phyloP scores from a whole-genome alignment of 352 stramenopile species.

The Thalassiosira sp. region DNA sequence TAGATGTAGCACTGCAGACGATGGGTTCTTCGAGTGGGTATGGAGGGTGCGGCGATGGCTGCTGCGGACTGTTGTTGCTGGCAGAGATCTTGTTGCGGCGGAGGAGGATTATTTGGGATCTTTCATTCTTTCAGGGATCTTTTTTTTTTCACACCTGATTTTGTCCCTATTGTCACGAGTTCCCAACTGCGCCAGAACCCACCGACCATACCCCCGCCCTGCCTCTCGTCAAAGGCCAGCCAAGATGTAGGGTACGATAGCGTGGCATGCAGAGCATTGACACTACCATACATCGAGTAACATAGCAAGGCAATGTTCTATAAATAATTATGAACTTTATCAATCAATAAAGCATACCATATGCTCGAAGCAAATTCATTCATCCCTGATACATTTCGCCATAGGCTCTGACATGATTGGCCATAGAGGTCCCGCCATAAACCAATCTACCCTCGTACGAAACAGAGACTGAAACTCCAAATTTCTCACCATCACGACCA shows the following conservation, averaged over 20 bases:
- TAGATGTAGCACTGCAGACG: neutral
- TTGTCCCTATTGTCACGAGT: no score
- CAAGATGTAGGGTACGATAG: no score
- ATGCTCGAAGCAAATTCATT: neutral
- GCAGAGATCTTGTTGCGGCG: neutral
- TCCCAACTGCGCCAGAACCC: no score
- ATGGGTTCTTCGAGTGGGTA: neutral
- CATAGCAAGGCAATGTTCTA: neutral
- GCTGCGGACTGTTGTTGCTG: neutral
- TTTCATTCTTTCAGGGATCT: no score
- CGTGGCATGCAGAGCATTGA: no score
- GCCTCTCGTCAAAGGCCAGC: no score
- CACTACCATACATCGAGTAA: no score
- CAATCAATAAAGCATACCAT: neutral
- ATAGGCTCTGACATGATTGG: conserved; percentile 46
- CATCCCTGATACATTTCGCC: conserved; percentile 22
- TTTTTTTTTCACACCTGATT: no score
- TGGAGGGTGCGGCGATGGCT: neutral
- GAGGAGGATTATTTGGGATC: neutral
- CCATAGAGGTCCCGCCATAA: conserved; percentile 40
- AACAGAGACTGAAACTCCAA: conserved; percentile 51
- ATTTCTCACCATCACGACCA: conserved; percentile 43
- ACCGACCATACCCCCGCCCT: no score
- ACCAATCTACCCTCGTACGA: conserved; percentile 41
- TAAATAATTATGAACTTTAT: conserved; percentile 2